Evolutionary conservation across 257 asterid species (phyloP).

Genomic region (Nemophila menziesii): DNA sequence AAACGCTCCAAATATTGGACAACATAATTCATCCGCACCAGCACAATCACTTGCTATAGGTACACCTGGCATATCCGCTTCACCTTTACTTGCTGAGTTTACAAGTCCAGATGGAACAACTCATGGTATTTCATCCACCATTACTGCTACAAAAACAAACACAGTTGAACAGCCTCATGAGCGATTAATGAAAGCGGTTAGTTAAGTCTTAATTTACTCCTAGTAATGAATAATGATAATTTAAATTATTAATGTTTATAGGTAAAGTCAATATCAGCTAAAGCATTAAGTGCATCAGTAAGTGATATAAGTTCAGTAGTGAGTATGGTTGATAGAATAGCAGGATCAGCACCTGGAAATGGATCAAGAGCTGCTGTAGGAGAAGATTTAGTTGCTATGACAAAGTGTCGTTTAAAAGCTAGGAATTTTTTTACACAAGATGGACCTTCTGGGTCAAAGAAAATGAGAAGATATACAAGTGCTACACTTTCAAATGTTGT

Average conservation of each 20-base stretch:
- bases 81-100: slow-evolving; percentile 74
- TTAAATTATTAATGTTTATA: slow-evolving; percentile 4
- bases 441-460: slow-evolving; percentile 55
- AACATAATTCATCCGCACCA: slow-evolving; percentile 35
- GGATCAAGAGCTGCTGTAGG: slow-evolving; percentile 85
- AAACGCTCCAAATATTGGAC: slow-evolving; percentile 41
- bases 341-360: slow-evolving; percentile 83
- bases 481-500: slow-evolving; percentile 39
- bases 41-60: slow-evolving; percentile 66
- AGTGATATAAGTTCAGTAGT: slow-evolving; percentile 68
- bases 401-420: slow-evolving; percentile 66
- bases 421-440: slow-evolving; percentile 53
- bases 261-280: slow-evolving; percentile 52
- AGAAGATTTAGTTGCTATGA: slow-evolving; percentile 78
- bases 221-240: background rate
- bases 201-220: slow-evolving; percentile 3
- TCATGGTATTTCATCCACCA: slow-evolving; percentile 39
- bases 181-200: slow-evolving; percentile 56
- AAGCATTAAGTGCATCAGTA: slow-evolving; percentile 53
- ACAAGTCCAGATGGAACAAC: slow-evolving; percentile 54
- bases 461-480: slow-evolving; percentile 53
- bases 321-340: slow-evolving; percentile 70
- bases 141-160: slow-evolving; percentile 42
- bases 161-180: slow-evolving; percentile 57
- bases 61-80: slow-evolving; percentile 76